Evolutionary conservation across 306 rosid genomes (phyloP), one percentile per base, ranked within the genome.

Genomic region (Ochetophila trinervis): DNA sequence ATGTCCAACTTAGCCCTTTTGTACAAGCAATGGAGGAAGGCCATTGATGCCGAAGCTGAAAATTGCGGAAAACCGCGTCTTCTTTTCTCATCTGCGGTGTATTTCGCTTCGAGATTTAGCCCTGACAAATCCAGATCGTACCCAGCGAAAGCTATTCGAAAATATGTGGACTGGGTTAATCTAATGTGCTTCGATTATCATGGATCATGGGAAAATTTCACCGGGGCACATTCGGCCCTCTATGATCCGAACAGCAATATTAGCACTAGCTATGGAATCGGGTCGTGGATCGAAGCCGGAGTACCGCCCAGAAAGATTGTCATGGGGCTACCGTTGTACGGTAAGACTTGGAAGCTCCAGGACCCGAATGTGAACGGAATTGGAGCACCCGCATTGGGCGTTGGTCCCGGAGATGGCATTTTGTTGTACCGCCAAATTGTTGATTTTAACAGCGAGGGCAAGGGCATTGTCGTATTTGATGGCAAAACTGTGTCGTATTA

Each of bases 141-240:
- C 9, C 95, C 95, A 5, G 73, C 65, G 35, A 73, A 63, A 4
- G 80, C 83, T 0, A 85, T 92, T 9, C 5, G 23, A 0, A 22
- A 74, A 1, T 84, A 76, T 7, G 32, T 89, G 51, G 95, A 92
- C 40, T 89, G 95, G 91, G 84, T 76, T 0, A 85, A 82, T 12
- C 91, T 89, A 1, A 89, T 92, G 98, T 85, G 89, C 74, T 89
- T 75, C 20, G 96, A 92, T 16, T 92, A 75, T 54, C 87, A 87
- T 23, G 96, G 96, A 1, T 19, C 85, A 0, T 86, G 95, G 98
- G 78, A 47, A 3, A 85, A 85, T 8, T 19, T 70, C 9, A 89
- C 89, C 0, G 95, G 96, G 52, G 73, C 60, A 0, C 83, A 80
- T 10, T 79, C 93, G 0, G 84, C 90, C 0, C 53, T 89, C 0